Evolutionary conservation across 768 basidiomycete species (phyloP).

Genomic region (Agaricus sinodeliciosus): DNA sequence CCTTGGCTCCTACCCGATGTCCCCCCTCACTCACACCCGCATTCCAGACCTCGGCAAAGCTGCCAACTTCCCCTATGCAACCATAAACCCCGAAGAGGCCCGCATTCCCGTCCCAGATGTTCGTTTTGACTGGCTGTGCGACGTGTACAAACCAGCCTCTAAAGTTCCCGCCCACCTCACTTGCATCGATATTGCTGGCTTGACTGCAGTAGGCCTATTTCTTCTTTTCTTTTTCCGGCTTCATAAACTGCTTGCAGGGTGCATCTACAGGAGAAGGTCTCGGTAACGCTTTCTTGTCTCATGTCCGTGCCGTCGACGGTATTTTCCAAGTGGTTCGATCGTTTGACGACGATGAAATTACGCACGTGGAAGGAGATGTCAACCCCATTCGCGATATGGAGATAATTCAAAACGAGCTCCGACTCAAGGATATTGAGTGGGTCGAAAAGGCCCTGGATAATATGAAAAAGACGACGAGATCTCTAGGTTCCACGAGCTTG

Average conservation of each 20-base stretch:
- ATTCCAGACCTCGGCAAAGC: conserved; percentile 79
- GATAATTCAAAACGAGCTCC: conserved; percentile 90
- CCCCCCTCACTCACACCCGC: conserved; percentile 12
- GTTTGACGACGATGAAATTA: conserved; percentile 99
- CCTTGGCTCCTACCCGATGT: neutral
- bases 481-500: conserved; percentile 68
- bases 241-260: conserved; percentile 40
- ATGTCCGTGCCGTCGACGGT: conserved; percentile 97
- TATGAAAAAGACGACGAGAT: conserved; percentile 66
- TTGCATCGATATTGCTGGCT: conserved; percentile 97
- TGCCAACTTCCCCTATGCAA: conserved; percentile 96
- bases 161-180: conserved; percentile 93
- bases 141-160: conserved; percentile 82
- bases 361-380: conserved; percentile 98
- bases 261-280: conserved; percentile 98
- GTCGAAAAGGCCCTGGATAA: conserved; percentile 84
- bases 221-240: neutral
- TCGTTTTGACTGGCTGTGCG: conserved; percentile 93
- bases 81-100: conserved; percentile 92
- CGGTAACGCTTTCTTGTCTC: conserved; percentile 95
- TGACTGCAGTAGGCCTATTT: conserved; percentile 68
- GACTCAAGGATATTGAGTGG: conserved; percentile 99
- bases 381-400: conserved; percentile 95
- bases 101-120: conserved; percentile 92
- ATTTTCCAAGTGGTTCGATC: conserved; percentile 98